Conservation (phyloP, 2,329 filamentous ascomycete genomes). For the Pseudofabraea citricarpa region DNA sequence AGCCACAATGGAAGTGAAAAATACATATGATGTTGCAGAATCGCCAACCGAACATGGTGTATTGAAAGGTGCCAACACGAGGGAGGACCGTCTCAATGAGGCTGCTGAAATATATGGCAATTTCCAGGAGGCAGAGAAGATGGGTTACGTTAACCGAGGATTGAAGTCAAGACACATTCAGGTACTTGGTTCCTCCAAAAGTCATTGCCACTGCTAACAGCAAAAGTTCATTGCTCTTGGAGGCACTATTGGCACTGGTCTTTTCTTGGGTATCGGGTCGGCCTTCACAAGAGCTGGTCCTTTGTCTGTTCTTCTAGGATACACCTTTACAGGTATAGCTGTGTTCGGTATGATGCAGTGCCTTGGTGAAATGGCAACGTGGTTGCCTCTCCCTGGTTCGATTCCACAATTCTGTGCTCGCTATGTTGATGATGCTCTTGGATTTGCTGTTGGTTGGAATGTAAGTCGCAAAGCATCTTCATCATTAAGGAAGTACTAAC, state of each 20-base stretch:
- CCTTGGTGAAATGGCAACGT: constrained; percentile 46
- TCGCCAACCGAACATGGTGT: constrained; percentile 15
- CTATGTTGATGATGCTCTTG: constrained; percentile 46
- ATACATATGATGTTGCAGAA: constrained; percentile 16
- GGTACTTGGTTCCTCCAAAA: too few species aligned
- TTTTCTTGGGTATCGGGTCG: constrained; percentile 50
- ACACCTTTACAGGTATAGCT: constrained; percentile 45
- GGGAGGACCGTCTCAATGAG: constrained; percentile 34
- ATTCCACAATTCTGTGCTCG: constrained; percentile 41
- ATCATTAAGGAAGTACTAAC: background rate
- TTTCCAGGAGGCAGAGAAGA: constrained; percentile 42
- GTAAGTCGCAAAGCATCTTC: constrained; percentile 44
- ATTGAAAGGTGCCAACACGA: constrained; percentile 19
- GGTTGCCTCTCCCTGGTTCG: constrained; percentile 46
- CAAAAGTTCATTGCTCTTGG: constrained; percentile 56
- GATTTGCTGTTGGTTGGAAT: constrained; percentile 53
- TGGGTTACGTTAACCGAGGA: constrained; percentile 45
- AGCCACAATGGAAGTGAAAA: constrained; percentile 20
- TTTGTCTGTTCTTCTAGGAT: constrained; percentile 46
- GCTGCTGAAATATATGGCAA: constrained; percentile 48
- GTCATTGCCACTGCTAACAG: too few species aligned
- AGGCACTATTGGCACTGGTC: constrained; percentile 50
- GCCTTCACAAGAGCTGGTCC: constrained; percentile 50
- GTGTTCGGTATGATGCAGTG: constrained; percentile 46
- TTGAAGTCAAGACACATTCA: constrained; percentile 46